Evolutionary conservation across 2,329 filamentous ascomycete species (phyloP).

Genomic region (Cercospora brassicicola): DNA sequence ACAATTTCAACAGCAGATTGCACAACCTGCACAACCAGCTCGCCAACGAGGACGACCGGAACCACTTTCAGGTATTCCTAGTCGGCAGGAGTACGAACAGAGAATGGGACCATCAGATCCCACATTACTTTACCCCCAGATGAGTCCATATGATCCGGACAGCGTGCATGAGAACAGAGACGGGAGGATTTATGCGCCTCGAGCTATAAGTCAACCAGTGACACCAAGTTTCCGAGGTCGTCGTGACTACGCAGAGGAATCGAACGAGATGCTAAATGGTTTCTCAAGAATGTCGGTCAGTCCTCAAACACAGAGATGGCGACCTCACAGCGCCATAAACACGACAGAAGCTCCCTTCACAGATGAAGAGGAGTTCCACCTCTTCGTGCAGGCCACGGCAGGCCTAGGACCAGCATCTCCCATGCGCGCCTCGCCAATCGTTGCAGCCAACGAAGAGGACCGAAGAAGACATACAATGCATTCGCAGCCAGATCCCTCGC

Average conservation of each 20-base stretch:
- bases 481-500: not conserved
- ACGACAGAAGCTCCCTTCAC: conserved; percentile 31
- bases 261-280: conserved; percentile 15
- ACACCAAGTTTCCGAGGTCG: conserved; percentile 17
- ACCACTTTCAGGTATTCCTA: conserved; percentile 1
- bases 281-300: conserved; percentile 26
- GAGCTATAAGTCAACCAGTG: conserved; percentile 34
- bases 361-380: conserved; percentile 34
- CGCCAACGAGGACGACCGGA: conserved; percentile 10
- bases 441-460: conserved; percentile 2
- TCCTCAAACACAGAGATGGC: conserved; percentile 20
- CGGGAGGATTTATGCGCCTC: conserved; percentile 14
- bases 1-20: conserved; percentile 12
- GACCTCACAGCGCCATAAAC: conserved; percentile 19
- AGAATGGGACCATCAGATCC: conserved; percentile 11
- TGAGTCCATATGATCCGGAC: conserved; percentile 26
- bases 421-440: conserved; percentile 11
- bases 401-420: conserved; percentile 34
- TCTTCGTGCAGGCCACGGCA: conserved; percentile 39
- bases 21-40: conserved; percentile 6
- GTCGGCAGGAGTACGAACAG: conserved; percentile 10
- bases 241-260: conserved; percentile 6
- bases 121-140: conserved; percentile 29
- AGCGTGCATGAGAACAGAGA: conserved; percentile 17
- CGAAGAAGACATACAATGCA: not conserved